Evolutionary conservation across 192 early-diverging fungal genomes (phyloP).

Genomic region (Backusella macrospora): DNA sequence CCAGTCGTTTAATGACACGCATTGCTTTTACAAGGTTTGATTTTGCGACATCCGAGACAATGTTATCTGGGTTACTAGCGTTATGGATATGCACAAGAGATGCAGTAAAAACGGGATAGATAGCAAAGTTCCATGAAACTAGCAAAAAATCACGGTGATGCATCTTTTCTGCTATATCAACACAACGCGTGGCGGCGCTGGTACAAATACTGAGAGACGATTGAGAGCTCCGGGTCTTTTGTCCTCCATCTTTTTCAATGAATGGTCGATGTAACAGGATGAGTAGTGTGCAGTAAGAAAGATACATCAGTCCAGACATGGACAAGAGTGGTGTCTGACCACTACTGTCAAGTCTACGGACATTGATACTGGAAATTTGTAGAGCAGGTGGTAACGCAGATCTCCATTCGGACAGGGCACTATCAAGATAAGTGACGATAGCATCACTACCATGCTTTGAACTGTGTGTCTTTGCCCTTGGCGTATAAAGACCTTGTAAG

Average conservation of each 20-base stretch:
- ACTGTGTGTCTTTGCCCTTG: conserved; percentile 37
- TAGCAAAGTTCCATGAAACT: conserved; percentile 41
- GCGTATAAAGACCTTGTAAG: conserved; percentile 40
- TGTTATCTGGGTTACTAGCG: conserved; percentile 25
- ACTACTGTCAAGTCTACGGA: conserved; percentile 19
- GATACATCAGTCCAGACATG: conserved; percentile 43
- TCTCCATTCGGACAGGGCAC: conserved; percentile 40
- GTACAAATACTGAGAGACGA: conserved; percentile 45
- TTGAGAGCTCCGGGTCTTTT: conserved; percentile 26
- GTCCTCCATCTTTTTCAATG: conserved; percentile 35
- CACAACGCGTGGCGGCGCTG: conserved; percentile 38
- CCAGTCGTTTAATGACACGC: conserved; percentile 28
- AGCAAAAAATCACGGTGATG: conserved; percentile 39
- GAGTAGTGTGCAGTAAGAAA: conserved; percentile 53
- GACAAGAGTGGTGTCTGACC: conserved; percentile 33
- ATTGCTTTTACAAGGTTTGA: conserved; percentile 31
- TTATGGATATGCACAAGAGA: conserved; percentile 37
- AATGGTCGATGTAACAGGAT: conserved; percentile 61
- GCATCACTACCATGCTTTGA: conserved; percentile 40
- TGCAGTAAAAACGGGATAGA: conserved; percentile 41
- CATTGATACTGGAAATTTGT: conserved; percentile 28
- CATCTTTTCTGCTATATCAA: conserved; percentile 43
- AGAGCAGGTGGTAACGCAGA: conserved; percentile 31
- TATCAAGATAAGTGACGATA: conserved; percentile 39
- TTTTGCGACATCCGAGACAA: conserved; percentile 29